These are phyloP conservation scores for Bolboschoenus planiculmis DNA, from an alignment of 176 grass and related monocot genomes.

Conservation along the genomic window DNA sequence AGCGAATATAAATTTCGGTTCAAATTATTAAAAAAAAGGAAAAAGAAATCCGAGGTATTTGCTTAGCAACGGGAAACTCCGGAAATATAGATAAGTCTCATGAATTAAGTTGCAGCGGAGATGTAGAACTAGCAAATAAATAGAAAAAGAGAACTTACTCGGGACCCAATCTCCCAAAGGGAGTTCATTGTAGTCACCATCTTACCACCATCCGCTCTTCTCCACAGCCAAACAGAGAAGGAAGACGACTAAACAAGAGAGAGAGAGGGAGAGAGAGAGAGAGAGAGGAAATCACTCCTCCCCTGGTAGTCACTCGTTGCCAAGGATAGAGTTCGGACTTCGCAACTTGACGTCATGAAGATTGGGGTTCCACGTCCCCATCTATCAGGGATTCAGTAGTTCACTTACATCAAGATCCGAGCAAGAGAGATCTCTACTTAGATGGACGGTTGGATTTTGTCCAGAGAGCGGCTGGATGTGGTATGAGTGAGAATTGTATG, in stretches of 20 bases:
- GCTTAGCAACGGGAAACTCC: not conserved
- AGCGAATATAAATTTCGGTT: not conserved
- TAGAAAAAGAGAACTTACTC: constrained; percentile 4
- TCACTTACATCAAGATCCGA: not conserved
- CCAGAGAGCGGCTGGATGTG: not conserved
- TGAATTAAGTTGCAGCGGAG: not conserved
- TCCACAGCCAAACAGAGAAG: constrained; percentile 1
- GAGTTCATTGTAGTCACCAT: constrained; percentile 40
- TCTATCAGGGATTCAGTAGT: not conserved
- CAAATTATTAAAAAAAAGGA: not conserved
- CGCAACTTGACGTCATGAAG: not conserved
- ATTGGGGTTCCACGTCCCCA: not conserved
- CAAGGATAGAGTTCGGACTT: not conserved
- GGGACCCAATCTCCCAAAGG: constrained; percentile 20
- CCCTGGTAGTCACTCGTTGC: not conserved
- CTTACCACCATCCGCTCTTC: constrained; percentile 21
- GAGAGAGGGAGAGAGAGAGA: not conserved
- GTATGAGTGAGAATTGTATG: not conserved
- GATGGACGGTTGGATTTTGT: not conserved
- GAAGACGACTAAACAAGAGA: too few relatives aligned
- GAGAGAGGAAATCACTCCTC: not conserved
- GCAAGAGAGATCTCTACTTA: not conserved
- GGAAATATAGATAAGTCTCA: not conserved
- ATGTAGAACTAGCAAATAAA: not conserved
- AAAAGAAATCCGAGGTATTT: not conserved